Conservation (phyloP, 192 early-diverging fungal genomes). For the Backusella circina region DNA sequence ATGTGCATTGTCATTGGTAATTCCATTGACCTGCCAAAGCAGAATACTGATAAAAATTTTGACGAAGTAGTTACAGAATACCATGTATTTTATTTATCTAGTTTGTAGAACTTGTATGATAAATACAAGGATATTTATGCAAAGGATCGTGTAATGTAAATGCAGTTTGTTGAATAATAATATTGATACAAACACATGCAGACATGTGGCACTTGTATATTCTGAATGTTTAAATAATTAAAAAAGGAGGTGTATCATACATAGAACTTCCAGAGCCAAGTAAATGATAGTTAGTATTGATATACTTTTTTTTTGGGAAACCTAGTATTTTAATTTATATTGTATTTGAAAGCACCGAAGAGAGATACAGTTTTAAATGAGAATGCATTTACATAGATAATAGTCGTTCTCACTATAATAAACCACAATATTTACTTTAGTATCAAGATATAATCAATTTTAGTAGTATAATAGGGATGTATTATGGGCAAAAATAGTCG, state of each 20-base stretch:
- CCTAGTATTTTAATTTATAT: not conserved
- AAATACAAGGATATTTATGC: slow-evolving; percentile 71
- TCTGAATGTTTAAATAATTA: not conserved
- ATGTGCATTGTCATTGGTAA: slow-evolving; percentile 34
- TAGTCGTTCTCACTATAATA: not conserved
- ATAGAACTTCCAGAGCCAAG: no score
- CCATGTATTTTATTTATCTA: slow-evolving; percentile 62
- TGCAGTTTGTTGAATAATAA: slow-evolving; percentile 61
- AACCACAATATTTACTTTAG: not conserved
- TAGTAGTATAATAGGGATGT: no score
- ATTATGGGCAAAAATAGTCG: no score
- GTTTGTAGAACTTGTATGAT: slow-evolving; percentile 58
- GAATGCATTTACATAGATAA: not conserved
- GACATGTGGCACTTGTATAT: no score
- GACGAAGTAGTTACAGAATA: not conserved
- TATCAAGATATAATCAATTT: no score
- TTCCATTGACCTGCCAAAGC: not conserved
- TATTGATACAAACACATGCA: not conserved
- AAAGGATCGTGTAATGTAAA: slow-evolving; percentile 54
- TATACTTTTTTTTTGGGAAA: no score
- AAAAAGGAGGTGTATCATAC: no score
- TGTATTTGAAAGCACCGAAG: not conserved
- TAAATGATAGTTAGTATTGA: no score
- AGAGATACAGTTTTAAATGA: not conserved
- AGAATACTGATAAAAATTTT: not conserved